Conservation (phyloP, 106 monocot genomes). For the Xerophyta viscosa region DNA sequence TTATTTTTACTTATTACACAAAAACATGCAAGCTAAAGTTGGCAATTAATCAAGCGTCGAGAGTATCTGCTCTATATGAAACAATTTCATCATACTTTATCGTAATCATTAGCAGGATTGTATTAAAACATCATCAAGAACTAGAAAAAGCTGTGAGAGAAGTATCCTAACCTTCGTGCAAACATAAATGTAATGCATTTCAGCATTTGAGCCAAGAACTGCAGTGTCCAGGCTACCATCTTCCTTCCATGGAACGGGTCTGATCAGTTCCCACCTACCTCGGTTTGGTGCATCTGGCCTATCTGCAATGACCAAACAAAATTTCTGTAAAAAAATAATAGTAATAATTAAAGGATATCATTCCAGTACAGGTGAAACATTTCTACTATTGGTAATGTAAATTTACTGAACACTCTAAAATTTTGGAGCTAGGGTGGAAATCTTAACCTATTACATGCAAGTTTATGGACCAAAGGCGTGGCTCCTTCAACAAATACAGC, state of each 20-base stretch:
- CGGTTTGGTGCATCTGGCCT: slow-evolving; percentile 35
- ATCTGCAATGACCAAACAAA: slow-evolving; percentile 44
- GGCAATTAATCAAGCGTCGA: too few relatives aligned
- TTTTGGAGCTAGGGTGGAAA: not conserved
- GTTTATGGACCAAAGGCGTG: slow-evolving; percentile 50
- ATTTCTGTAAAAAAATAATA: not conserved
- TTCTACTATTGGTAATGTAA: not conserved
- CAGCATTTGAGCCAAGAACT: slow-evolving; percentile 52
- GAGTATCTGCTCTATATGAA: too few relatives aligned
- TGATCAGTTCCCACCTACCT: slow-evolving; percentile 59
- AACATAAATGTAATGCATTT: slow-evolving; percentile 89
- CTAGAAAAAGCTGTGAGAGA: too few relatives aligned
- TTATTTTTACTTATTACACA: too few relatives aligned
- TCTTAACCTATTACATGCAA: slow-evolving; percentile 78
- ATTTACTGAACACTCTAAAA: not conserved
- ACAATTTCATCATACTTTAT: too few relatives aligned
- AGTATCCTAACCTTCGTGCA: slow-evolving; percentile 83
- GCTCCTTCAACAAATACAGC: slow-evolving; percentile 50
- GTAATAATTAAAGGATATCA: not conserved
- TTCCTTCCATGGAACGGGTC: slow-evolving; percentile 47
- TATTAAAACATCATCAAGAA: too few relatives aligned
- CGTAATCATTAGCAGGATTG: too few relatives aligned
- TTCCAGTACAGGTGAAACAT: not conserved
- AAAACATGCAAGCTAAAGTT: too few relatives aligned
- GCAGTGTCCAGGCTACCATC: slow-evolving; percentile 43